phyloP scores from a whole-genome alignment of 2,329 filamentous ascomycete genomes.

The Akanthomyces dipterigenus region DNA sequence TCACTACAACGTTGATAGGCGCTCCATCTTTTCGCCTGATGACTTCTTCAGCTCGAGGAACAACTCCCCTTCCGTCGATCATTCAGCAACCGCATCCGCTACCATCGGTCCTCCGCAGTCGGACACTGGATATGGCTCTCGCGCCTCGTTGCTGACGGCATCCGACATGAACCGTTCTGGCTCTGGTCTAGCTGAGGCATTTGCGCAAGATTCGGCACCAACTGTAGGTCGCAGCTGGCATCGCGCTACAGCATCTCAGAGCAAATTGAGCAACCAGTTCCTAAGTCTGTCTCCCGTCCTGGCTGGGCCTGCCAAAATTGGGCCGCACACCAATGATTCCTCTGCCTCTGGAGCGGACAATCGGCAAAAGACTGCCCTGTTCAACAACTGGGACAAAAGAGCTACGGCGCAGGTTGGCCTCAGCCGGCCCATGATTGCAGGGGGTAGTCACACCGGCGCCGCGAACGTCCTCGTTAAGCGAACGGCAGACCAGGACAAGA shows the following conservation, averaged over 20 bases:
- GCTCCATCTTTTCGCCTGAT: slow-evolving; percentile 48
- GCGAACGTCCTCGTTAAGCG: background rate
- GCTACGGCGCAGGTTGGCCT: slow-evolving; percentile 57
- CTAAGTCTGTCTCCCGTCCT: slow-evolving; percentile 27
- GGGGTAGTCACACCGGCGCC: slow-evolving; percentile 41
- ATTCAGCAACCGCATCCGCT: slow-evolving; percentile 18
- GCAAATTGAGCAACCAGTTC: slow-evolving; percentile 36
- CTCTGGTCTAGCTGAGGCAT: slow-evolving; percentile 14
- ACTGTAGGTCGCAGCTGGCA: slow-evolving; percentile 23
- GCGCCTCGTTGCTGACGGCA: slow-evolving; percentile 27
- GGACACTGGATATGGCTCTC: slow-evolving; percentile 30
- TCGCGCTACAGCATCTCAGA: slow-evolving; percentile 38
- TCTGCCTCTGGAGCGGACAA: slow-evolving; percentile 28
- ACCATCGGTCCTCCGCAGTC: slow-evolving; percentile 20
- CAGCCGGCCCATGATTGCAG: slow-evolving; percentile 55
- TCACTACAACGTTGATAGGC: slow-evolving; percentile 45
- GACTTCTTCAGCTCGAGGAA: slow-evolving; percentile 42
- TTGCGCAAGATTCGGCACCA: slow-evolving; percentile 22
- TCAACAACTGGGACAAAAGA: slow-evolving; percentile 56
- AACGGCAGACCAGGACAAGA: slow-evolving; percentile 7
- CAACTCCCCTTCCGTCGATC: slow-evolving; percentile 14
- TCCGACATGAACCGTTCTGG: background rate
- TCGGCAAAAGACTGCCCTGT: slow-evolving; percentile 51
- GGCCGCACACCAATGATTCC: slow-evolving; percentile 19
- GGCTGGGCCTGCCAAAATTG: background rate